Base-by-base conservation (phyloP, 2,329 filamentous ascomycete genomes). In the Curvularia hawaiiensis region DNA sequence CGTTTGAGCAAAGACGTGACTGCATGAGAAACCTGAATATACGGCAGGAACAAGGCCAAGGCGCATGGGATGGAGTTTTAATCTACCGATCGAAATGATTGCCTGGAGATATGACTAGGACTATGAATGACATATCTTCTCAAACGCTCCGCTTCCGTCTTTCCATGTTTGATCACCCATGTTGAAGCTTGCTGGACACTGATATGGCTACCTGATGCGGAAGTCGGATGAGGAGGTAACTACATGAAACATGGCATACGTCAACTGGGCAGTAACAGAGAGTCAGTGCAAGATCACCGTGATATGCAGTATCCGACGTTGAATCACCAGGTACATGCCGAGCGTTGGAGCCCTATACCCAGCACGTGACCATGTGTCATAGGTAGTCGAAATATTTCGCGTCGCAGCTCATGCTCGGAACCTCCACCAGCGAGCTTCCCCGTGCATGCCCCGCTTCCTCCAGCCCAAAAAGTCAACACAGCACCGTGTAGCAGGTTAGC, bases 401-500 rank as follows among this genome's bases (percentile, higher is more conserved):
- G 55, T 58, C 48, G 16, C 22, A 46, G 18, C 40, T 48, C 35
- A 8, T 50, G 30, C 52, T 30, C 39, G 40, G 35, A 14, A 48
- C 54, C 55, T 61, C 60, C 63, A 58, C 48, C 59, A 58, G 56
- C 50, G 40, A 59, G 33, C 52, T 44, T 56, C 59, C 60, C 58
- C 62, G 72, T 77, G 79, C 77, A 82, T 82, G 80, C 79, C 78
- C 71, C 68, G 68, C 61, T 78, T 79, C 65, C 66, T 77, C 50
- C 63, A 78, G 56, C 81, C 82, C 59, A 79, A 77, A 62, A 74
- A 76, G 64, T 81, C 79, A 55, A 77, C 78, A 64, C 75, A 77
- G 57, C 83, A 86, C 74, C 79, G 83, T 59, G 72, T 80, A 74
- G 83, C 83, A 72, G 81, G 82, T 83, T 18, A 71, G 62, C 71